Evolutionary conservation across 306 rosid genomes (phyloP).

Genomic region (Gillenia trifoliata): DNA sequence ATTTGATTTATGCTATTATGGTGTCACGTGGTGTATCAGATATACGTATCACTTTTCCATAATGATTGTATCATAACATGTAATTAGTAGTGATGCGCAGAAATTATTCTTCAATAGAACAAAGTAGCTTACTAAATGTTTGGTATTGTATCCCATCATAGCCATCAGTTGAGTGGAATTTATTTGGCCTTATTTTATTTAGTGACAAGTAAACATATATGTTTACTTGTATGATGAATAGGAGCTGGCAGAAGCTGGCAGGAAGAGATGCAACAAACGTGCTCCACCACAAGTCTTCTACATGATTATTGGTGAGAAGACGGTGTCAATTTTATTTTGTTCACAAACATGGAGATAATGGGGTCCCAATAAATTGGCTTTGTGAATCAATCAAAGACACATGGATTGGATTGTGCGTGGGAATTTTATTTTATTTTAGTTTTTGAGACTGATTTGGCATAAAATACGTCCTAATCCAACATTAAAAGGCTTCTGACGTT

Average conservation of each 20-base stretch:
- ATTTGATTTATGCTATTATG: background rate
- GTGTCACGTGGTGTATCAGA: background rate
- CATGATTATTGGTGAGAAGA: background rate
- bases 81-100: background rate
- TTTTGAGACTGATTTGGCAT: background rate
- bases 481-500: background rate
- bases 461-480: background rate
- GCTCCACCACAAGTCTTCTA: background rate
- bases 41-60: too few species aligned
- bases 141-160: background rate
- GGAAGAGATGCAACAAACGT: slow-evolving; percentile 6
- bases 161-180: background rate
- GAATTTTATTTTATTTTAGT: background rate
- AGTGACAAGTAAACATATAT: background rate
- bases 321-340: background rate
- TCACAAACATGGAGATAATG: background rate
- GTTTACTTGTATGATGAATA: background rate
- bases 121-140: background rate
- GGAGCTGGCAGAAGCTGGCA: slow-evolving; percentile 19
- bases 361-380: background rate
- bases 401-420: background rate
- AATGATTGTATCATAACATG: background rate
- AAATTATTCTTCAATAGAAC: background rate
- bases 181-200: background rate
- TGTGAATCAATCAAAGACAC: background rate